phyloP scores from a whole-genome alignment of 768 basidiomycete species.

The Amanita rimosa region DNA sequence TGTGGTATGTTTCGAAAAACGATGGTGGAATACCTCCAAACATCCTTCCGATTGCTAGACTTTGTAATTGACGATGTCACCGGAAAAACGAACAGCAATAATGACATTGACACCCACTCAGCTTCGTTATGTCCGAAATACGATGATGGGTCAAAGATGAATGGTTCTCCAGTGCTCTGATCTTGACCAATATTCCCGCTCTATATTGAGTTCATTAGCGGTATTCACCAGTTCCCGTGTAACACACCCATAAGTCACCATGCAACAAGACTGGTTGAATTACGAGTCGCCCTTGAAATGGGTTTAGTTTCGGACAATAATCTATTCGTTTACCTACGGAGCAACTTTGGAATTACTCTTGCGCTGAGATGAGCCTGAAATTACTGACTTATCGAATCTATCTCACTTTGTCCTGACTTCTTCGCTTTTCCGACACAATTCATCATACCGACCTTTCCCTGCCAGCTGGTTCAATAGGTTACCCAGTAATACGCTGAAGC shows the following conservation, averaged over 20 bases:
- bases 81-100: not conserved
- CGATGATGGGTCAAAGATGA: constrained; percentile 72
- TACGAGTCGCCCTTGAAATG: constrained; percentile 29
- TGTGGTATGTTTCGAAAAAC: constrained; percentile 60
- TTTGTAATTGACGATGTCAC: constrained; percentile 13
- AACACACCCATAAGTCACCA: constrained; percentile 69
- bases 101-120: constrained; percentile 47
- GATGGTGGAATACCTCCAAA: constrained; percentile 62
- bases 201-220: constrained; percentile 20
- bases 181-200: constrained; percentile 68
- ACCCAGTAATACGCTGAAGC: constrained; percentile 50
- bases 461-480: constrained; percentile 40
- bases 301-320: not conserved
- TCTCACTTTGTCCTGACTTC: constrained; percentile 27
- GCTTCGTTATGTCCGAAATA: constrained; percentile 77
- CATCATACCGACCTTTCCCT: constrained; percentile 26
- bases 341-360: constrained; percentile 66
- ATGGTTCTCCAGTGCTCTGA: constrained; percentile 36
- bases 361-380: not conserved
- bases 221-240: not conserved
- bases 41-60: constrained; percentile 68
- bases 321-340: constrained; percentile 22
- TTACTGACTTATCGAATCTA: constrained; percentile 20
- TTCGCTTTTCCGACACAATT: constrained; percentile 41
- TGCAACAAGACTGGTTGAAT: constrained; percentile 64